phyloP scores from a whole-genome alignment of 768 basidiomycete species.

The Exidia glandulosa region DNA sequence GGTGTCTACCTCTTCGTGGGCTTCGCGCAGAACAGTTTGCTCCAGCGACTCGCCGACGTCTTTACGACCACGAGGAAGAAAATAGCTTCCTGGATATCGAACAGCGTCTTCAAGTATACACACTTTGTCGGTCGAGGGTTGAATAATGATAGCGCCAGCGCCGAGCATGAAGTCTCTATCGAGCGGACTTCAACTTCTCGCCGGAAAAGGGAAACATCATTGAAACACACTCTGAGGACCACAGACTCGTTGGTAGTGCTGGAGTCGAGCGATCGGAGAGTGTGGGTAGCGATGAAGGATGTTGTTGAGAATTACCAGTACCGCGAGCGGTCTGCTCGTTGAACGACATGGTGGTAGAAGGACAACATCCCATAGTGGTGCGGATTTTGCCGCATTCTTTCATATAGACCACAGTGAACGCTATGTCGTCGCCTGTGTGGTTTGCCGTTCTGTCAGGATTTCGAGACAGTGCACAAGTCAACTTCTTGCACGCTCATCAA shows the following conservation, averaged over 20 bases:
- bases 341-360: no score
- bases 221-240: conserved; percentile 14
- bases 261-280: conserved; percentile 31
- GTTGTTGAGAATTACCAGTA: no score
- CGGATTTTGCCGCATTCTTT: no score
- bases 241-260: conserved; percentile 33
- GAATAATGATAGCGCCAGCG: conserved; percentile 53
- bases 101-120: conserved; percentile 36
- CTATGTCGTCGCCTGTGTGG: no score
- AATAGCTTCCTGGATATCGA: conserved; percentile 29
- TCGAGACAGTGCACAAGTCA: no score
- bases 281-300: not conserved
- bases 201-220: not conserved
- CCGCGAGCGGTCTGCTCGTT: no score
- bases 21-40: conserved; percentile 48
- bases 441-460: no score
- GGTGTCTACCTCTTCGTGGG: conserved; percentile 50
- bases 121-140: conserved; percentile 42
- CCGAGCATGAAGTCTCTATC: conserved; percentile 45
- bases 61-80: conserved; percentile 55
- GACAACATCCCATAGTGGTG: no score
- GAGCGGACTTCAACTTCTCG: conserved; percentile 1
- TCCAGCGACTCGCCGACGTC: conserved; percentile 56
- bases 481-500: no score
- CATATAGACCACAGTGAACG: no score